Evolutionary conservation across 495 filamentous ascomycete species (phyloP).

Genomic region (Trichoderma virens): DNA sequence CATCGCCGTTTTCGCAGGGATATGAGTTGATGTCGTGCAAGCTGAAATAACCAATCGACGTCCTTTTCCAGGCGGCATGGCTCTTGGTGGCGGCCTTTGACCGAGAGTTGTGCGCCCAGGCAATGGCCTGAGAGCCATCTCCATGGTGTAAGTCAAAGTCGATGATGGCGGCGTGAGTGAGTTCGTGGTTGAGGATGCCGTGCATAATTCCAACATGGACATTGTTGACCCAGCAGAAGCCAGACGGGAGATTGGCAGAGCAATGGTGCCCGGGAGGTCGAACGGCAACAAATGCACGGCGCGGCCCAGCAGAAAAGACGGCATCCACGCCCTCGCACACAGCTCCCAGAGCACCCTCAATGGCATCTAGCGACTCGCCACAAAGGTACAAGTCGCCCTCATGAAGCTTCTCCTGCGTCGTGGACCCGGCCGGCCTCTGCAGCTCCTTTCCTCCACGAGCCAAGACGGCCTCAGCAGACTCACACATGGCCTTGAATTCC

Average conservation of each 20-base stretch:
- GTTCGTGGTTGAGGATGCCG: conserved; percentile 66
- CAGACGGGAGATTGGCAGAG: conserved; percentile 76
- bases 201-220: conserved; percentile 94
- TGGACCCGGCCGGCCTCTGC: conserved; percentile 46
- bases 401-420: conserved; percentile 50
- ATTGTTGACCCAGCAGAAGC: conserved; percentile 98
- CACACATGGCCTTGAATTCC: conserved; percentile 78
- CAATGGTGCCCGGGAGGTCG: conserved; percentile 93
- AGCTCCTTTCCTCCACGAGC: conserved; percentile 70
- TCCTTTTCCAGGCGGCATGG: conserved; percentile 62
- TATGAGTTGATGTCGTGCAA: conserved; percentile 97
- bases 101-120: conserved; percentile 76
- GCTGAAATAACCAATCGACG: conserved; percentile 89
- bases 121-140: conserved; percentile 87
- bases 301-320: conserved; percentile 59
- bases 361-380: conserved; percentile 71
- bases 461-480: conserved; percentile 64
- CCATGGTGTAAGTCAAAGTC: conserved; percentile 97
- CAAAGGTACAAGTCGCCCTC: conserved; percentile 86
- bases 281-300: conserved; percentile 71
- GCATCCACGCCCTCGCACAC: conserved; percentile 87
- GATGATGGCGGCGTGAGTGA: conserved; percentile 92
- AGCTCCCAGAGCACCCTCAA: conserved; percentile 82
- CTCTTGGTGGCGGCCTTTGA: conserved; percentile 51
- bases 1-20: conserved; percentile 83